phyloP scores from a whole-genome alignment of 1,284 basidiomycete genomes.

The Puccinia hordei region DNA sequence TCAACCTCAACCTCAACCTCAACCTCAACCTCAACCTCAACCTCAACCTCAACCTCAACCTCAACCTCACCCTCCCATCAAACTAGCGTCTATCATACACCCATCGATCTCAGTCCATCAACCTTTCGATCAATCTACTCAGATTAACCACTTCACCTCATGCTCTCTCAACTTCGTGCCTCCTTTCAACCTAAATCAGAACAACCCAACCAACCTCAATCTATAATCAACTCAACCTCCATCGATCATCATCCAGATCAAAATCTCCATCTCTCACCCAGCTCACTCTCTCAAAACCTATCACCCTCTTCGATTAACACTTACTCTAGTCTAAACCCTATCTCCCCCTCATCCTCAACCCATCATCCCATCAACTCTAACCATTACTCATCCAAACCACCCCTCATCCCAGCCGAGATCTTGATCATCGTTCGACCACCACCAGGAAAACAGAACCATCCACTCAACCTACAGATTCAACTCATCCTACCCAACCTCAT shows the following conservation, averaged over 20 bases:
- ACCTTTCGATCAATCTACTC: neutral
- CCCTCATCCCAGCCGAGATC: constrained; percentile 15
- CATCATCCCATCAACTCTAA: no score
- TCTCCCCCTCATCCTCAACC: neutral
- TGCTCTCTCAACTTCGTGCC: neutral
- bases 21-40: neutral
- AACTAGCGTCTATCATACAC: no score
- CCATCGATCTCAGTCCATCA: no score
- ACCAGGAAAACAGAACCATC: constrained; percentile 78
- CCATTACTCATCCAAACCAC: neutral
- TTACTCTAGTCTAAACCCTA: neutral
- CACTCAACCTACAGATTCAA: constrained; percentile 89
- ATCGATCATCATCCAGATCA: no score
- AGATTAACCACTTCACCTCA: neutral
- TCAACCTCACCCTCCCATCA: neutral
- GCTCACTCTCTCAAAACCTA: neutral
- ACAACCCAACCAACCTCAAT: neutral
- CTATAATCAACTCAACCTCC: neutral
- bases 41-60: constrained; percentile 13
- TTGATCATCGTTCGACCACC: constrained; percentile 77
- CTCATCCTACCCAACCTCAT: constrained; percentile 64
- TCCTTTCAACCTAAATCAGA: constrained; percentile 19
- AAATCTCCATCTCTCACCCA: neutral
- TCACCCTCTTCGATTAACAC: neutral
- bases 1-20: no score